Evolutionary conservation across 176 grass and related monocot genomes (phyloP).

Genomic region (Lolium rigidum): DNA sequence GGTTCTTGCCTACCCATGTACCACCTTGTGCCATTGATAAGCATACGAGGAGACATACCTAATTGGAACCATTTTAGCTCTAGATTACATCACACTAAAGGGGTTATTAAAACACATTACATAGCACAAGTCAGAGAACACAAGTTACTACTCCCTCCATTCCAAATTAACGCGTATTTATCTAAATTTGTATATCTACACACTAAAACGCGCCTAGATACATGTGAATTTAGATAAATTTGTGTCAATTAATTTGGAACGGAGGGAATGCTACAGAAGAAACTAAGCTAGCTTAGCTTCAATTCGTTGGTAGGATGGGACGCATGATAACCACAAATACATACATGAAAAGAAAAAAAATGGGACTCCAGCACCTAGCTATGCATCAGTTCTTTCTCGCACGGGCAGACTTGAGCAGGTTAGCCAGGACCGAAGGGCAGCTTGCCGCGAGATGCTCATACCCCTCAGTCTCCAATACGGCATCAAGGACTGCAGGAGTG

Average conservation of each 20-base stretch:
- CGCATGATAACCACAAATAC: background rate
- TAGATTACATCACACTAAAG: too few species aligned
- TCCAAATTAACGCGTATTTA: too few species aligned
- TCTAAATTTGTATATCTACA: too few species aligned
- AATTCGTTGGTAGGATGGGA: background rate
- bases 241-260: too few species aligned
- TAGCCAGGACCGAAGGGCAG: background rate
- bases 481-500: slow-evolving; percentile 6
- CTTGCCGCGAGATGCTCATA: background rate
- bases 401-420: background rate
- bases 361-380: background rate
- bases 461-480: slow-evolving; percentile 19
- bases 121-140: background rate
- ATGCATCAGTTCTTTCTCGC: background rate
- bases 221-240: too few species aligned
- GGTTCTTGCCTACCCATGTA: background rate
- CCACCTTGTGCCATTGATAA: background rate
- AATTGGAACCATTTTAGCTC: background rate
- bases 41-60: background rate
- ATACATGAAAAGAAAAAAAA: background rate
- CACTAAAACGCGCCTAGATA: too few species aligned
- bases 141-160: background rate
- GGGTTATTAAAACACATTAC: too few species aligned
- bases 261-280: background rate
- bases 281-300: slow-evolving; percentile 13